Percentiles rank a stretch among this genome's conserved stretches.
These are phyloP conservation scores for Pestalotiopsis sp. DNA, from an alignment of 2,329 filamentous ascomycete genomes.

Conservation along the genomic window DNA sequence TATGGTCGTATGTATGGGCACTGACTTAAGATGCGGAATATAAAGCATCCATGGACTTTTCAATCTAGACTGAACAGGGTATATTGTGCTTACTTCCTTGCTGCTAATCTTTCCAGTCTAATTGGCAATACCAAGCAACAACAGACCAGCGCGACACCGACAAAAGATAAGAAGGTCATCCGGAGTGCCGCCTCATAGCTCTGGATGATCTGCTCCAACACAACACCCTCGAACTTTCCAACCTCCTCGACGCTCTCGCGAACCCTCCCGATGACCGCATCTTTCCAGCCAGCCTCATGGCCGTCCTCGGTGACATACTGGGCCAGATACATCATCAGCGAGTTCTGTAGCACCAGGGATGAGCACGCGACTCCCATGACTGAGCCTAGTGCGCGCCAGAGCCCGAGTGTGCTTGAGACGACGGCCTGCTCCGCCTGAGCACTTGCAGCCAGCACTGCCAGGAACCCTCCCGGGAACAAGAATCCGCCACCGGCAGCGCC, in stretches of 20 bases:
- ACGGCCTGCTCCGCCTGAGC: conserved; percentile 66
- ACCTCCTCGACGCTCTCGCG: conserved; percentile 59
- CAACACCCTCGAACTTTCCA: conserved; percentile 33
- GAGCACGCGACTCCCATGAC: conserved; percentile 74
- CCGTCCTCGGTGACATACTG: conserved; percentile 48
- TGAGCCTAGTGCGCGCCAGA: conserved; percentile 72
- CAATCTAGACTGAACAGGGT: not conserved
- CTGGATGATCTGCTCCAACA: conserved; percentile 55
- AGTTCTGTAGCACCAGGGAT: conserved; percentile 75
- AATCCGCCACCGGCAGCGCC: conserved; percentile 63
- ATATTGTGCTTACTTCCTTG: conserved; percentile 37
- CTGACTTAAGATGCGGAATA: not conserved
- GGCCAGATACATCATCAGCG: conserved; percentile 62
- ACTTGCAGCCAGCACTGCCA: conserved; percentile 63
- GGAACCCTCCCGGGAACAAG: conserved; percentile 65
- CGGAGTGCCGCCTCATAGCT: conserved; percentile 57
- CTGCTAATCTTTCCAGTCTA: conserved; percentile 54
- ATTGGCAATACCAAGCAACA: conserved; percentile 52
- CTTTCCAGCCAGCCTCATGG: conserved; percentile 54
- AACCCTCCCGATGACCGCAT: conserved; percentile 53
- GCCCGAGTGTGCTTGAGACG: conserved; percentile 68
- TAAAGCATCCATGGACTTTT: not conserved
- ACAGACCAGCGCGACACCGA: conserved; percentile 50
- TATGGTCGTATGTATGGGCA: too few species aligned
- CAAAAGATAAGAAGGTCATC: conserved; percentile 47